Percentiles rank a stretch among this genome's conserved stretches.
phyloP scores from a whole-genome alignment of 2,329 filamentous ascomycete species.

The Aureobasidium uvarum region DNA sequence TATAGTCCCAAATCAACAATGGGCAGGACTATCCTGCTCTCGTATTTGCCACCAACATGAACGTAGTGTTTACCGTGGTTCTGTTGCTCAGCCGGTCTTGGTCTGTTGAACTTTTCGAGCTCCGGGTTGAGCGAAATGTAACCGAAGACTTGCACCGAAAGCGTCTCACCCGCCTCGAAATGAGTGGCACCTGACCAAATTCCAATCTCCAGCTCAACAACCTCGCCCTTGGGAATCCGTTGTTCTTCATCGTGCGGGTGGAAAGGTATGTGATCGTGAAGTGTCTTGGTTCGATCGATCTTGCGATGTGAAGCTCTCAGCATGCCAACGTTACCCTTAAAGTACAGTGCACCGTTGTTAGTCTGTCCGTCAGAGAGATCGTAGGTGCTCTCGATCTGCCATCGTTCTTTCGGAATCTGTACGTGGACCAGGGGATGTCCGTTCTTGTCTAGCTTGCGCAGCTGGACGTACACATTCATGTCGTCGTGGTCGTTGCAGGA shows the following conservation, averaged over 20 bases:
- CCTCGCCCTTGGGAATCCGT: slow-evolving; percentile 42
- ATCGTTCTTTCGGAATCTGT: slow-evolving; percentile 42
- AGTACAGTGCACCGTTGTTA: slow-evolving; percentile 43
- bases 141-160: slow-evolving; percentile 22
- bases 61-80: slow-evolving; percentile 21
- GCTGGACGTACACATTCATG: slow-evolving; percentile 47
- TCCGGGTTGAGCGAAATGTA: slow-evolving; percentile 22
- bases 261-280: slow-evolving; percentile 37
- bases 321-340: slow-evolving; percentile 46
- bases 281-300: slow-evolving; percentile 34
- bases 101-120: slow-evolving; percentile 24
- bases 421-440: slow-evolving; percentile 47
- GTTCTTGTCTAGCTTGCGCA: slow-evolving; percentile 47
- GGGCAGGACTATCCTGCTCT: slow-evolving; percentile 13
- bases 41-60: slow-evolving; percentile 23
- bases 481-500: slow-evolving; percentile 40
- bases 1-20: slow-evolving; percentile 21
- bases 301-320: slow-evolving; percentile 48
- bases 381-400: slow-evolving; percentile 28
- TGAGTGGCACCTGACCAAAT: slow-evolving; percentile 50
- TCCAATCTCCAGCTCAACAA: slow-evolving; percentile 49
- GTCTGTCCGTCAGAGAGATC: slow-evolving; percentile 44
- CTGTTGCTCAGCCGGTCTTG: slow-evolving; percentile 19
- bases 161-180: slow-evolving; percentile 44
- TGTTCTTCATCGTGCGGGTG: slow-evolving; percentile 45